These are phyloP conservation scores for Thalassiosira exigua DNA, from an alignment of 352 stramenopile species.

Conservation along the genomic window DNA sequence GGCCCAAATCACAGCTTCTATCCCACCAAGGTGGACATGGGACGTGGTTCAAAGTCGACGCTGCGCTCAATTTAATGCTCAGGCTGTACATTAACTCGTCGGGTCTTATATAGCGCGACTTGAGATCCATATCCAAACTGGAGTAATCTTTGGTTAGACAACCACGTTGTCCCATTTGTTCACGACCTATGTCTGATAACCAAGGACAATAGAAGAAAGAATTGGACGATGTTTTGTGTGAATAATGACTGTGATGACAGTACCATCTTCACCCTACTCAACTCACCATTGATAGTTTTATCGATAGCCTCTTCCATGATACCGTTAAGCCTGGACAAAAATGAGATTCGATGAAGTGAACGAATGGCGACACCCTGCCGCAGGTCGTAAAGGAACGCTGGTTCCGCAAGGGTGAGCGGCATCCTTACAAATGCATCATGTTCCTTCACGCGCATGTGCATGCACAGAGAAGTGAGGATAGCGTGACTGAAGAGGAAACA, in stretches of 20 bases:
- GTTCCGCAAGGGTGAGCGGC: constrained; percentile 76
- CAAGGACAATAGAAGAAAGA: constrained; percentile 9
- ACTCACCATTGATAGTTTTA: constrained; percentile 68
- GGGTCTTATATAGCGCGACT: constrained; percentile 71
- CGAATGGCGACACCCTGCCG: constrained; percentile 71
- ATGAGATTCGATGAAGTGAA: constrained; percentile 73
- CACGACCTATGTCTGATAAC: constrained; percentile 62
- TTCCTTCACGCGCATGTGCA: constrained; percentile 69
- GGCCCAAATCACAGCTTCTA: constrained; percentile 79
- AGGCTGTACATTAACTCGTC: constrained; percentile 76
- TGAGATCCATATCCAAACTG: constrained; percentile 79
- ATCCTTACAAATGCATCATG: constrained; percentile 76
- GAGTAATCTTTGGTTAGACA: constrained; percentile 75
- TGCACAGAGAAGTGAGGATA: constrained; percentile 63
- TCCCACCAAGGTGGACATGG: constrained; percentile 77
- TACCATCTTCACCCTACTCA: too few species aligned
- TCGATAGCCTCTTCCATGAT: constrained; percentile 76
- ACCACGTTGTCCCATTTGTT: constrained; percentile 77
- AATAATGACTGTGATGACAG: too few species aligned
- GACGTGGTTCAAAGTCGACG: constrained; percentile 42
- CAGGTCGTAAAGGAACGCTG: constrained; percentile 69
- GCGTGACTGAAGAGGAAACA: too few species aligned
- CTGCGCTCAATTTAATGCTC: constrained; percentile 38
- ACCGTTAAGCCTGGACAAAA: constrained; percentile 76
- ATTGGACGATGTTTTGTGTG: too few species aligned